Base-by-base conservation (phyloP, 2,329 filamentous ascomycete species). In the Cryphonectria parasitica region DNA sequence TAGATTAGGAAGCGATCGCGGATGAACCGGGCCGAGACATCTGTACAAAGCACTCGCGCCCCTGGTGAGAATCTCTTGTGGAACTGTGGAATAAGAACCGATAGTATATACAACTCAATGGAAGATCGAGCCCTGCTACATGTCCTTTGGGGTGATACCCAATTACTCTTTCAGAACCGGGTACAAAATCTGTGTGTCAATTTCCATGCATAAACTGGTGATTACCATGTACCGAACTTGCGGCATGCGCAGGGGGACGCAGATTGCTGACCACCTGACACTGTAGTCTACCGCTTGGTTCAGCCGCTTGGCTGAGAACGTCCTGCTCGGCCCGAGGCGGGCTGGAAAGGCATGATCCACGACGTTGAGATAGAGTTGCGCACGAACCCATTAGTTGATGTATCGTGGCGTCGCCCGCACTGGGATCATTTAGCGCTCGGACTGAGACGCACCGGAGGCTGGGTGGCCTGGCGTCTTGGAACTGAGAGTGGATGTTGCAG, bases 381-480 rank as follows among this genome's bases (percentile, higher is more conserved):
- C 54, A 31, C 54, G 25, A 58, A 56, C 13, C 10, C 28, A 0
- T 58, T 56, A 15, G n/a, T 39, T 6, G 19, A 22, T 39, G 19
- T 25, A 2, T 49, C 39, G 28, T 28, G n/a, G 28, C 39, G 25
- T 36, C 15, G 45, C 28, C 28, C 28, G 62, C 25, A 5, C 62
- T 64, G 45, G 45, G 45, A 49, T 43, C 15, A 28, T 49, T 49
- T 25, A 45, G 62, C 43, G 39, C 62, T 25, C 43, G 62, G 39
- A 19, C 17, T 52, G 10, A 45, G 45, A 28, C 25, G 45, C 45
- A 17, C 63, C 43, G 43, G 11, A 41, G 41, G 22, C 25, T 19
- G 43, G 31, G 43, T 64, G 41, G 28, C 63, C n/a, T 64, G 63
- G 63, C 63, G 13, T n/a, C 28, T 17, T n/a, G 63, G 28, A 28